Base-by-base conservation (phyloP, 148 eudicot species). In the Cornus controversa region DNA sequence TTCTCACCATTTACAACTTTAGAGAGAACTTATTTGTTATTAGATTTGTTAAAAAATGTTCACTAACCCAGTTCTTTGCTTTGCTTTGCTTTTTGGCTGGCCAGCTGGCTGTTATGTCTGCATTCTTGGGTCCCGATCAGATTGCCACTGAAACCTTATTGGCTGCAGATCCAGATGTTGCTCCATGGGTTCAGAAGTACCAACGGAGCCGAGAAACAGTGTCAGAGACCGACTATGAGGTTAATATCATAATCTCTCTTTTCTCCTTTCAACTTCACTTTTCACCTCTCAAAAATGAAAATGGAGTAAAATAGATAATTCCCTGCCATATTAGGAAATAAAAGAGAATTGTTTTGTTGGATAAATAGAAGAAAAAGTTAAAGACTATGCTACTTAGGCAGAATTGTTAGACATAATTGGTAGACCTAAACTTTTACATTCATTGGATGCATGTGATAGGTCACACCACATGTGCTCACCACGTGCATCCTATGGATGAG, bases 181-280 rank as follows among this genome's bases (percentile, higher is more conserved):
- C 85, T 70, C 97, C 94, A 31, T 96, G 99, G 99, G 95, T 96
- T 82, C 87, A 88, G 78, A 96, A 96, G 79, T 96, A 96, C 77
- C 98, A 93, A 86, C 90, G 98, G 37, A 96, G 99, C 89, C 88
- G 99, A 73, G 99, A 96, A 81, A 96, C 99, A 36, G 93, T 96
- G 69, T 96, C 99, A 6, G 85, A 90, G 83, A 96, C 99, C 25
- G 99, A 96, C 80, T 96, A 96, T 68, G 87, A 96, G 98, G 99
- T 91, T 34, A 78, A 36, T 66, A 66, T 22, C 67, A 66, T 7
- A 24, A 40, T 54, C 36, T 67, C 74, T 66, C 15, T 47, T 45
- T 68, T 65, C 11, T 22, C 11, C 31, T 66, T 31, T 18, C 64
- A 4, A 54, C 53, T 60, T 67, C 74, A 57, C 13, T 63, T 68